Percentiles rank a stretch among this genome's conserved stretches.
Conservation (phyloP, 2,329 filamentous ascomycete species). For the Monilinia polystroma region DNA sequence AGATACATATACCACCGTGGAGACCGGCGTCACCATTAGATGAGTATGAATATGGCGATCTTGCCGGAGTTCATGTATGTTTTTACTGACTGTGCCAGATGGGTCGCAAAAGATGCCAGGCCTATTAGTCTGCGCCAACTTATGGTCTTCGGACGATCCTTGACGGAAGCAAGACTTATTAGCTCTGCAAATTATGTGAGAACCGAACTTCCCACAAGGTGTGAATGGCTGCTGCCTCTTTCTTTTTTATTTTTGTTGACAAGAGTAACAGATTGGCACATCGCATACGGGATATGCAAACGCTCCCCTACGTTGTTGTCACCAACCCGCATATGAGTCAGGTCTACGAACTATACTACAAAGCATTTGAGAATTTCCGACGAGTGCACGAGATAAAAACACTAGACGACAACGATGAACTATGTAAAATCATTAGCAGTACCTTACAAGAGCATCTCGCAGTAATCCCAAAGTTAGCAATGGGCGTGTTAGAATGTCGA, state of each 20-base stretch:
- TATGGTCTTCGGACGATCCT: slow-evolving; percentile 92
- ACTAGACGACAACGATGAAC: slow-evolving; percentile 82
- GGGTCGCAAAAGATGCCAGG: slow-evolving; percentile 86
- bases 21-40: slow-evolving; percentile 63
- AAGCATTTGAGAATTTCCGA: slow-evolving; percentile 89
- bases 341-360: slow-evolving; percentile 96
- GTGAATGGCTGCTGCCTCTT: slow-evolving; percentile 41
- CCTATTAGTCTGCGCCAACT: slow-evolving; percentile 96
- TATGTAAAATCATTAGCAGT: slow-evolving; percentile 76
- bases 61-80: not conserved
- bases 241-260: slow-evolving; percentile 4
- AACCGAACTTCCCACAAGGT: slow-evolving; percentile 86
- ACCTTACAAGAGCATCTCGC: slow-evolving; percentile 85
- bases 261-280: slow-evolving; percentile 69
- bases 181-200: slow-evolving; percentile 97
- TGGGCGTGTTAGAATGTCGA: slow-evolving; percentile 89
- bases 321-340: slow-evolving; percentile 92
- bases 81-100: slow-evolving; percentile 53
- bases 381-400: slow-evolving; percentile 80
- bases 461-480: slow-evolving; percentile 90
- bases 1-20: slow-evolving; percentile 49
- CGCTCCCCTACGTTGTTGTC: slow-evolving; percentile 90
- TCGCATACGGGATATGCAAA: slow-evolving; percentile 95
- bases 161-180: slow-evolving; percentile 85
- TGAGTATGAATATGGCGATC: slow-evolving; percentile 50